Conservation (phyloP, 768 basidiomycete species). For the Agaricus sinodeliciosus region DNA sequence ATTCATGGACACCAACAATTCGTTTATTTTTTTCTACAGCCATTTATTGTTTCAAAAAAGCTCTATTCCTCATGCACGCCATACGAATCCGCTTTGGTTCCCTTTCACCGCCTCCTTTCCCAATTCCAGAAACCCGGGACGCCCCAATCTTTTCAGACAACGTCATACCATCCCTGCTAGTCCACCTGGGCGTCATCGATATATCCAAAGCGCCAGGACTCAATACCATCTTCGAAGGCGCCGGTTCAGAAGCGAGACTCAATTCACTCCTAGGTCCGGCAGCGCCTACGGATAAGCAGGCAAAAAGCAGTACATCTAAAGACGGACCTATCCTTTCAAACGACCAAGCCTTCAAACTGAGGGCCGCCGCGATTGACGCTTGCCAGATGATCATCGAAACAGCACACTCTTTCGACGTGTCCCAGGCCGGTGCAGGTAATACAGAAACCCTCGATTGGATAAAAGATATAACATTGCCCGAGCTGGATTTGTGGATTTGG, state of each 20-base stretch:
- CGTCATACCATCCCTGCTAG: slow-evolving; percentile 74
- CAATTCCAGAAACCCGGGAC: slow-evolving; percentile 50
- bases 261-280: slow-evolving; percentile 31
- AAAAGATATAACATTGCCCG: slow-evolving; percentile 47
- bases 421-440: slow-evolving; percentile 15
- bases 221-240: slow-evolving; percentile 41
- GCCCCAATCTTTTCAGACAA: slow-evolving; percentile 76
- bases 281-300: background rate
- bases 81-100: slow-evolving; percentile 61
- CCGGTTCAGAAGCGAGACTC: slow-evolving; percentile 31
- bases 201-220: slow-evolving; percentile 44
- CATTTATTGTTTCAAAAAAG: slow-evolving; percentile 90
- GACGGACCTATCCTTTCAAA: slow-evolving; percentile 48
- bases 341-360: slow-evolving; percentile 64
- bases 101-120: slow-evolving; percentile 45
- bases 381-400: slow-evolving; percentile 61
- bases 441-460: slow-evolving; percentile 35
- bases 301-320: slow-evolving; percentile 15
- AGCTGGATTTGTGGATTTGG: slow-evolving; percentile 80
- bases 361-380: slow-evolving; percentile 76
- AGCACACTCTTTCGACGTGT: slow-evolving; percentile 32
- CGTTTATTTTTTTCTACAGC: slow-evolving; percentile 31
- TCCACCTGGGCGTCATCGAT: slow-evolving; percentile 72
- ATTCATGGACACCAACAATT: background rate
- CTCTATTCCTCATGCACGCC: slow-evolving; percentile 73